Evolutionary conservation across 805 yeast genomes (phyloP), one percentile per base, ranked within the genome.

Genomic region (Kuraishia piskuri): DNA sequence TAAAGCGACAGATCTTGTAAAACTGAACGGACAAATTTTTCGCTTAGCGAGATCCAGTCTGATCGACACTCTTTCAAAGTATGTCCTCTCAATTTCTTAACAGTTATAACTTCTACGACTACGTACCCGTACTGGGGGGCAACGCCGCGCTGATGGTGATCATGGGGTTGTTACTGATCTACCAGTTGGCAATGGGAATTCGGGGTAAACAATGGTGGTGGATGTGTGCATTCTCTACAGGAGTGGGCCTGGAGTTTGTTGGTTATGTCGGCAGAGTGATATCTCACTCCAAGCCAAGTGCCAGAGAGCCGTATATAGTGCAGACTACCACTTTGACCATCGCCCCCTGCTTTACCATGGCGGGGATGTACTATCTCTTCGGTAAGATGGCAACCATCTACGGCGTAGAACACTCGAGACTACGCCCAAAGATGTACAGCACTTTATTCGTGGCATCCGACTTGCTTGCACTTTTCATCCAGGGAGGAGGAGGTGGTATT

Each of bases 331-430:
- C 84, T 60, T 69, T 89, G 53, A 88, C 91, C 0, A 67, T 90
- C 49, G 92, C 88, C 0, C 96, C 96, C 0, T 89, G 88, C 22
- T 86, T 90, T 65, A 72, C 86, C 48, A 86, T 88, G 88, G 96
- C 87, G 2, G 96, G 92, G 1, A 73, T 90, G 2, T 90, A 90
- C 68, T 85, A 77, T 58, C 72, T 83, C 52, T 68, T 90, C 57
- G 90, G 86, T 5, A 86, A 88, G 66, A 59, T 86, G 52, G 72
- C 83, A 49, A 81, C 84, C 54, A 67, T 88, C 1, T 82, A 80
- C 61, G 88, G 89, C 1, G 69, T 72, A 54, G 62, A 69, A 19
- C 83, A 68, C 57, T 81, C 90, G 0, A 21, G 68, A 4, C 54
- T 79, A 36, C 72, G 69, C 54, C 91, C 92, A 8, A 73, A 78